Evolutionary conservation across 2,329 filamentous ascomycete genomes (phyloP).

Genomic region (Thelonectria blattea): DNA sequence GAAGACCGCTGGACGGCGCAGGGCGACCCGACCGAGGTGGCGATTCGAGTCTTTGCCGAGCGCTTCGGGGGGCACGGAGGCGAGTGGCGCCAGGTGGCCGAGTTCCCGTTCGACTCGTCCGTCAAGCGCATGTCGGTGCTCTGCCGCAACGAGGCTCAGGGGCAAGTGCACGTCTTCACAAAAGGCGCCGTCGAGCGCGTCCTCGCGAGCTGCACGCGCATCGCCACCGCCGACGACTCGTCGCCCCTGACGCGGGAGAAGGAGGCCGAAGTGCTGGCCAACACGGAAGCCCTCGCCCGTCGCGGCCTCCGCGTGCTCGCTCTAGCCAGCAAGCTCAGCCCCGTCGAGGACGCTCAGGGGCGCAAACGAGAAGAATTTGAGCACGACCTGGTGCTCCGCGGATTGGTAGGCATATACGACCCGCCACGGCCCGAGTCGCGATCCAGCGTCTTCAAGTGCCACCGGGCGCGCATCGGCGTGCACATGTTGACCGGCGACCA

Average conservation of each 20-base stretch:
- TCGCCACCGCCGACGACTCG: constrained; percentile 52
- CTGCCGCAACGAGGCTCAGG: constrained; percentile 53
- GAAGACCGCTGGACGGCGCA: constrained; percentile 63
- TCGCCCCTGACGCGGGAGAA: constrained; percentile 57
- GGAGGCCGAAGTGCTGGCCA: constrained; percentile 63
- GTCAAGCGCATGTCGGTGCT: constrained; percentile 81
- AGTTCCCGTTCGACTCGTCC: constrained; percentile 76
- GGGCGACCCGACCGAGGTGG: constrained; percentile 71
- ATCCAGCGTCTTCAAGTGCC: constrained; percentile 62
- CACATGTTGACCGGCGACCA: constrained; percentile 77
- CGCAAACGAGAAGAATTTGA: constrained; percentile 59
- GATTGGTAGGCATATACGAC: constrained; percentile 75
- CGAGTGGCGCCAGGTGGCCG: constrained; percentile 64
- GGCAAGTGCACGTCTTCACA: constrained; percentile 59
- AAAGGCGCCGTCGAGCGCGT: constrained; percentile 75
- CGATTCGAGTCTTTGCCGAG: constrained; percentile 75
- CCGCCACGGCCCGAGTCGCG: constrained; percentile 72
- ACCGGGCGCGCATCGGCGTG: constrained; percentile 66
- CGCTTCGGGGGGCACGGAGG: constrained; percentile 61
- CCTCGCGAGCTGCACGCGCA: constrained; percentile 64
- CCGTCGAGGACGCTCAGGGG: constrained; percentile 43
- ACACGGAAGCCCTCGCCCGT: constrained; percentile 71
- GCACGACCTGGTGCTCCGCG: constrained; percentile 67
- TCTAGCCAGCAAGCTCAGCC: constrained; percentile 59
- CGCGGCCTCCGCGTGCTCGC: constrained; percentile 74